A percentile compares a stretch with the other conserved stretches of the same genome.
Conservation (phyloP, 2,329 filamentous ascomycete genomes). For the Fusarium solani-melongenae region DNA sequence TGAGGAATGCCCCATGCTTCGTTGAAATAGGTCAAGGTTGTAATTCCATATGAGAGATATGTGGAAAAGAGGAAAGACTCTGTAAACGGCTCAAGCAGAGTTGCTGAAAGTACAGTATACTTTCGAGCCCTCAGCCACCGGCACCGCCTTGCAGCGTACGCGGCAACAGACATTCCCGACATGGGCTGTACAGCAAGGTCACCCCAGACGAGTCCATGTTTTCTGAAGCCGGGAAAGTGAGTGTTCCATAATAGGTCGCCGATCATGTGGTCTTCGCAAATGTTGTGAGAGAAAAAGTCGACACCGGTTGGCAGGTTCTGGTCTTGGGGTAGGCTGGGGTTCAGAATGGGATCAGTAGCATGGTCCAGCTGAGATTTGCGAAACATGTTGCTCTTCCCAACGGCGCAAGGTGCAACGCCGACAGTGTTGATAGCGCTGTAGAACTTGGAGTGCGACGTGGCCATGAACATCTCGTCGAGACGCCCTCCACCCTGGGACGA, state of each 20-base stretch:
- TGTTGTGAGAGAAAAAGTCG: slow-evolving; percentile 94
- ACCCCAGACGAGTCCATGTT: slow-evolving; percentile 86
- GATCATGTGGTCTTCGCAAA: slow-evolving; percentile 97
- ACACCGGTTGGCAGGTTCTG: slow-evolving; percentile 71
- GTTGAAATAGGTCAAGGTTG: slow-evolving; percentile 75
- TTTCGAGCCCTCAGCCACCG: slow-evolving; percentile 95
- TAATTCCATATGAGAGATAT: slow-evolving; percentile 83
- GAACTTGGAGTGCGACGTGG: slow-evolving; percentile 94
- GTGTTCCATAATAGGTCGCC: slow-evolving; percentile 89
- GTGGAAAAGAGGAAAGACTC: slow-evolving; percentile 87
- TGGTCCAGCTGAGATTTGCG: slow-evolving; percentile 88
- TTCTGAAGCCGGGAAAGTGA: slow-evolving; percentile 71
- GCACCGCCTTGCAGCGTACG: slow-evolving; percentile 84
- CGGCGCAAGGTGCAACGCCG: slow-evolving; percentile 88
- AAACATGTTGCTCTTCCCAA: slow-evolving; percentile 99
- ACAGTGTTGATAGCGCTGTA: slow-evolving; percentile 98
- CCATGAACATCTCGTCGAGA: slow-evolving; percentile 94
- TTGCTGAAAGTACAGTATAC: slow-evolving; percentile 90
- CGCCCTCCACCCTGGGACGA: slow-evolving; percentile 74
- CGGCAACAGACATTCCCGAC: slow-evolving; percentile 78
- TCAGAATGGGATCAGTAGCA: slow-evolving; percentile 66
- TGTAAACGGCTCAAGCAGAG: slow-evolving; percentile 90
- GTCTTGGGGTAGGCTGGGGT: slow-evolving; percentile 55
- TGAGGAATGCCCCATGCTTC: slow-evolving; percentile 63
- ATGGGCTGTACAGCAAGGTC: slow-evolving; percentile 93